These are phyloP conservation scores for Blastobotrys terrestris DNA, from an alignment of 805 yeast genomes.

Conservation along the genomic window DNA sequence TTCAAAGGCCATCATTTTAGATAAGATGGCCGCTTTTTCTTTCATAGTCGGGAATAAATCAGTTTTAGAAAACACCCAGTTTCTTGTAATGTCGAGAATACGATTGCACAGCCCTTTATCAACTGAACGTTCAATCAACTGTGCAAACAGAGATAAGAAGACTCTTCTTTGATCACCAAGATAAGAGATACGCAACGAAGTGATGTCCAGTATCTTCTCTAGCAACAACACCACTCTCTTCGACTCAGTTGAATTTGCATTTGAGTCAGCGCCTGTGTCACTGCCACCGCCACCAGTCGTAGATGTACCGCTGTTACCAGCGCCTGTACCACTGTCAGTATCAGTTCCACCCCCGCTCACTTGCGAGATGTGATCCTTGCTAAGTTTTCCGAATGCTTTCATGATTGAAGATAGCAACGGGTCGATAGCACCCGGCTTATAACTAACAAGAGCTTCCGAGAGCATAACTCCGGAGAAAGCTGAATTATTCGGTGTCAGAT, in stretches of 20 bases:
- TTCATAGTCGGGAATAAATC: constrained; percentile 91
- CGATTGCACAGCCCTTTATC: constrained; percentile 69
- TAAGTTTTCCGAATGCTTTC: constrained; percentile 82
- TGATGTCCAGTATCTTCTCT: constrained; percentile 68
- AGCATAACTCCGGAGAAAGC: constrained; percentile 74
- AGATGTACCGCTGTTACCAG: constrained; percentile 19
- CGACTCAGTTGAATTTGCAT: constrained; percentile 43
- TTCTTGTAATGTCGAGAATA: constrained; percentile 70
- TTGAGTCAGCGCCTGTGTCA: constrained; percentile 16
- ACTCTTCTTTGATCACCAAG: constrained; percentile 91
- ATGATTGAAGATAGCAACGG: constrained; percentile 68
- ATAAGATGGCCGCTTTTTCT: constrained; percentile 89
- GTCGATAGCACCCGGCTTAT: constrained; percentile 68
- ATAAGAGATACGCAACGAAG: constrained; percentile 74
- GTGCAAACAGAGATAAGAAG: constrained; percentile 79
- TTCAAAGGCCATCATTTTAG: constrained; percentile 92
- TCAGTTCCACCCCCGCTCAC: constrained; percentile 9
- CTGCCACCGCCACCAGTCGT: neutral
- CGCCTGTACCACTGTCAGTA: constrained; percentile 18
- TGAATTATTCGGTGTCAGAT: constrained; percentile 62
- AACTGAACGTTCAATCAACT: constrained; percentile 79
- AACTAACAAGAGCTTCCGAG: constrained; percentile 64
- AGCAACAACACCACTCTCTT: constrained; percentile 70
- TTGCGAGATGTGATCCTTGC: constrained; percentile 66
- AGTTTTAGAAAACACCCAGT: constrained; percentile 81